Conservation (phyloP, 2,329 filamentous ascomycete genomes). For the Pyrenophora seminiperda region DNA sequence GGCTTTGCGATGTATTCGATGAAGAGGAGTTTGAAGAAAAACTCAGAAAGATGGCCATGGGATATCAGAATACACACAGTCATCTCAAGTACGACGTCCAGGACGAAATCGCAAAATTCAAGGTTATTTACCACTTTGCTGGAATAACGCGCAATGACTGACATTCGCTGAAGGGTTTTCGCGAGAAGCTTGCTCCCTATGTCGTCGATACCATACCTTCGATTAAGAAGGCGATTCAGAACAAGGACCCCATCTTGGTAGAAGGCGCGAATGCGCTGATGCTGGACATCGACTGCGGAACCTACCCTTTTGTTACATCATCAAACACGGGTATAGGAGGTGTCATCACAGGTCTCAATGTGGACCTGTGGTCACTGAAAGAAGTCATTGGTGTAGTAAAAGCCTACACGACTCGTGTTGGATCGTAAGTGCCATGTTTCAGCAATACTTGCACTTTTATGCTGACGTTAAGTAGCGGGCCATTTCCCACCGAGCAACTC, state of each 20-base stretch:
- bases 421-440: conserved; percentile 33
- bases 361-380: conserved; percentile 65
- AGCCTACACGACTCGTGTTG: conserved; percentile 68
- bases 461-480: conserved; percentile 55
- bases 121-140: conserved; percentile 44
- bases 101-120: conserved; percentile 68
- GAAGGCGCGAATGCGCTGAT: conserved; percentile 73
- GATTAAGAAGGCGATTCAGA: no score
- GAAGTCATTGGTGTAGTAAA: conserved; percentile 70
- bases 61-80: conserved; percentile 72
- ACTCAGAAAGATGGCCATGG: conserved; percentile 64
- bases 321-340: conserved; percentile 66
- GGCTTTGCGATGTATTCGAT: conserved; percentile 70
- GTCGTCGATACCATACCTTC: no score
- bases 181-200: conserved; percentile 62
- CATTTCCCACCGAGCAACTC: conserved; percentile 71
- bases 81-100: conserved; percentile 71
- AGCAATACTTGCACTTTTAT: background rate
- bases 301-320: conserved; percentile 66
- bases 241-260: no score
- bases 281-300: conserved; percentile 64
- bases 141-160: background rate
- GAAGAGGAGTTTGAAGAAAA: conserved; percentile 69
- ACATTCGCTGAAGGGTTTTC: conserved; percentile 52
- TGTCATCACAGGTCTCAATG: conserved; percentile 65